Conservation (phyloP, 331 rosid species). For the Pyracantha coccinea region DNA sequence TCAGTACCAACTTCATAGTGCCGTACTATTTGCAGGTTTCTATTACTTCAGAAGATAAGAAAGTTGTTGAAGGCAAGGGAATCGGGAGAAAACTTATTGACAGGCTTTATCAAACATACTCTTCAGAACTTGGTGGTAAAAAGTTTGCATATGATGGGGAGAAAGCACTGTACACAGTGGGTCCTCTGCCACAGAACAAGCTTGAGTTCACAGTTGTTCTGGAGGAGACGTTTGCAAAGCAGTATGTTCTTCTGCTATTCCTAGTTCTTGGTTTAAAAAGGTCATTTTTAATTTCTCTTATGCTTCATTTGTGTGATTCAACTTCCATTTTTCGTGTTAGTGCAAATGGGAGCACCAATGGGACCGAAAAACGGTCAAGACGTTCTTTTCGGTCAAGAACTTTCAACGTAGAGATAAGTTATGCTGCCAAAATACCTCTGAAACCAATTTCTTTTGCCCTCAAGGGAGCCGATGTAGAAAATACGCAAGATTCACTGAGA, state of each 20-base stretch:
- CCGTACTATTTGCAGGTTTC: slow-evolving; percentile 45
- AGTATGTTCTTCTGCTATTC: slow-evolving; percentile 18
- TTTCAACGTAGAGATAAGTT: slow-evolving; percentile 53
- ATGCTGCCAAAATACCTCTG: slow-evolving; percentile 63
- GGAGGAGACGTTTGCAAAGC: slow-evolving; percentile 61
- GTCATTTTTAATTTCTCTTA: neutral
- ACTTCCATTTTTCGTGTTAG: slow-evolving; percentile 24
- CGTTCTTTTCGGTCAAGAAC: slow-evolving; percentile 41
- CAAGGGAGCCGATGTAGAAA: slow-evolving; percentile 44
- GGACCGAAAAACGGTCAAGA: slow-evolving; percentile 49
- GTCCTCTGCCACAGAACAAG: slow-evolving; percentile 54
- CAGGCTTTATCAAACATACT: slow-evolving; percentile 55
- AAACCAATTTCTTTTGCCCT: slow-evolving; percentile 44
- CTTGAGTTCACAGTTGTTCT: slow-evolving; percentile 59
- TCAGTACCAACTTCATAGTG: slow-evolving; percentile 8
- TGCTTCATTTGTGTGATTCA: slow-evolving; percentile 4
- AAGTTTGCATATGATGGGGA: slow-evolving; percentile 77
- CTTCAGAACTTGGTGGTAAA: slow-evolving; percentile 59
- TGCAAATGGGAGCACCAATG: slow-evolving; percentile 28
- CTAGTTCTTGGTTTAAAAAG: neutral
- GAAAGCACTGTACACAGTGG: slow-evolving; percentile 61
- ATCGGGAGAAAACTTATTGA: slow-evolving; percentile 72
- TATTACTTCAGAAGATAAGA: slow-evolving; percentile 55
- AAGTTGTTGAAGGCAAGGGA: slow-evolving; percentile 53
- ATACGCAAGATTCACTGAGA: slow-evolving; percentile 68